Evolutionary conservation across 2,329 filamentous ascomycete genomes (phyloP), one percentile per base, ranked within the genome.

Genomic region (Penicillium psychrosexuale): DNA sequence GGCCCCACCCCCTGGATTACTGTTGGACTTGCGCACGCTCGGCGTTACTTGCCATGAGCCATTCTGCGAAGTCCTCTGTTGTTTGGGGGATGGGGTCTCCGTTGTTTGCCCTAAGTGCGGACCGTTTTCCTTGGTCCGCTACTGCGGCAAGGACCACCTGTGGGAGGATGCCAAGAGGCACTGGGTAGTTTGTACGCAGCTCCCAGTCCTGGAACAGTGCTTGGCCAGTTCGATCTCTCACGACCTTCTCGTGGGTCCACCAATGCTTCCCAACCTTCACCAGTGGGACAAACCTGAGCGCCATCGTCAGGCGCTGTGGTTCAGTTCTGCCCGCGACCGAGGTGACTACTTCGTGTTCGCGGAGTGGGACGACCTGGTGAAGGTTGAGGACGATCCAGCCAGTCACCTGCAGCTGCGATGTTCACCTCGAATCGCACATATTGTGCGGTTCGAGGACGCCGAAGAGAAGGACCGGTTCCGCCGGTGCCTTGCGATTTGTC

Each of bases 61-160:
- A 2, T 55, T 54, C 36, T 75, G 73, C 44, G 47, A 66, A 19
- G 65, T 63, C 28, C 57, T 61, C 36, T 75, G 72, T 48, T 65
- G 62, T 47, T 56, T 63, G 15, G 67, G 63, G 63, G 70, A 75
- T 52, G 57, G 59, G 6, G 48, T 59, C 22, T 65, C 67, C 2
- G 63, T 70, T 22, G 69, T 75, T 58, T 77, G 75, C 55, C 71
- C 72, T 9, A 61, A 65, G 5, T 77, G 75, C 56, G 74, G 75
- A 4, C 71, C 75, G 1, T 70, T 64, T 56, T 73, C 72, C 8
- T 59, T 61, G 38, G 54, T 69, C n/a, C 69, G 72, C 15, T 77
- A 76, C 58, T 77, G 75, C 62, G 59, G 60, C 37, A 66, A 68
- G 45, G 53, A 67, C 19, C 74, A 77, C 51, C 60, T 75, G 6